Evolutionary conservation across 2,329 filamentous ascomycete genomes (phyloP).

Genomic region (Fusarium chuoi): DNA sequence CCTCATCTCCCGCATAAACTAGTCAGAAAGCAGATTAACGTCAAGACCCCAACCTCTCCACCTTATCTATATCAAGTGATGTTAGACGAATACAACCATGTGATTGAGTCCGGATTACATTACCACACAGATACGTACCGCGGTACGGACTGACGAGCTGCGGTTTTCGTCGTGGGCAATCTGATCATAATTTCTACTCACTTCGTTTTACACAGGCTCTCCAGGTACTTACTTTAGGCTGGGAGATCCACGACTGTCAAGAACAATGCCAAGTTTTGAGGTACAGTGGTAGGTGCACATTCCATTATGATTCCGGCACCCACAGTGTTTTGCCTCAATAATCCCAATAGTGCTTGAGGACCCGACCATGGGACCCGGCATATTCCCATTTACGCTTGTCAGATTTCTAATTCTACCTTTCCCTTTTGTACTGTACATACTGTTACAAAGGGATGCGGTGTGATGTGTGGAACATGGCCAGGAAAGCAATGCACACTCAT

Average conservation of each 20-base stretch:
- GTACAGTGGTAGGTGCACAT: not conserved
- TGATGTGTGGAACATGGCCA: conserved; percentile 32
- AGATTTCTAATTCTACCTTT: not conserved
- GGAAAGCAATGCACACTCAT: conserved; percentile 10
- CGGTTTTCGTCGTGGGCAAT: not conserved
- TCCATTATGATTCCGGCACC: conserved; percentile 3
- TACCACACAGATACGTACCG: conserved; percentile 1
- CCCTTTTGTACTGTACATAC: not conserved
- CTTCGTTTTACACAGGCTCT: not conserved
- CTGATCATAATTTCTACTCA: not conserved
- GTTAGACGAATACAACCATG: conserved; percentile 43
- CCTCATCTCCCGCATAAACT: conserved; percentile 37
- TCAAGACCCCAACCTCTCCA: conserved; percentile 26
- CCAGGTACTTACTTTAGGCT: not conserved
- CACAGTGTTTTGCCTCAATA: not conserved
- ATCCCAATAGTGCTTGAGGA: not conserved
- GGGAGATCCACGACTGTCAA: not conserved
- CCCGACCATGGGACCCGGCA: not conserved
- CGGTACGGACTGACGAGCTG: not conserved
- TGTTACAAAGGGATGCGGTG: conserved; percentile 20
- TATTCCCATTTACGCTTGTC: not conserved
- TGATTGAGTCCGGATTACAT: conserved; percentile 30
- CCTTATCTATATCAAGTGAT: conserved; percentile 41
- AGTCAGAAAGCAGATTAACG: conserved; percentile 36
- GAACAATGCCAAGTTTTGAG: not conserved